A percentile compares a stretch with the other conserved stretches of the same genome.
Evolutionary conservation across 192 early-diverging fungal species (phyloP).

Genomic region (Gryganskiella cystojenkinii): DNA sequence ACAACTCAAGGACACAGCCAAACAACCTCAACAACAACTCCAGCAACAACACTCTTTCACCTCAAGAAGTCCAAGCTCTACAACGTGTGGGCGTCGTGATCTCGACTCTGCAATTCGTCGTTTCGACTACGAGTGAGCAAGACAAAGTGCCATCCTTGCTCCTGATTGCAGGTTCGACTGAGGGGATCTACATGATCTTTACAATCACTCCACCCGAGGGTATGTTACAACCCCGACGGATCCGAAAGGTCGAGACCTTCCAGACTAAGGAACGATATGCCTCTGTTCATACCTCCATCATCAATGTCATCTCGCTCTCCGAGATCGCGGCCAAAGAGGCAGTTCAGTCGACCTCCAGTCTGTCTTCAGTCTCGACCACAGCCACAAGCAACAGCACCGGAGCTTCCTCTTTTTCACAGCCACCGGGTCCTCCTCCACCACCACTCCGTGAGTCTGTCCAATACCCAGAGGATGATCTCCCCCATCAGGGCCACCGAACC

Average conservation of each 20-base stretch:
- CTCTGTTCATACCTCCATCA: slow-evolving; percentile 35
- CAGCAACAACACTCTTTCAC: background rate
- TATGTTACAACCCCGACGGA: background rate
- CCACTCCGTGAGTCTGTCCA: background rate
- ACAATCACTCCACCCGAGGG: slow-evolving; percentile 8
- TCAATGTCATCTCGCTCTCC: slow-evolving; percentile 28
- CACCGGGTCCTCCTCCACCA: slow-evolving; percentile 1
- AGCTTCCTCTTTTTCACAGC: background rate
- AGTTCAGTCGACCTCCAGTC: slow-evolving; percentile 11
- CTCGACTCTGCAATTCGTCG: slow-evolving; percentile 28
- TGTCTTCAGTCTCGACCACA: slow-evolving; percentile 23
- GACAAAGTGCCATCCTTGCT: slow-evolving; percentile 38
- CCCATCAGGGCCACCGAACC: background rate
- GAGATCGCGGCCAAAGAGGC: slow-evolving; percentile 16
- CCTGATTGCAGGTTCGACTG: slow-evolving; percentile 29
- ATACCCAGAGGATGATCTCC: background rate
- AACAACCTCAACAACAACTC: background rate
- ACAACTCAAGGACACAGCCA: background rate
- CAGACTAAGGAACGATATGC: slow-evolving; percentile 37
- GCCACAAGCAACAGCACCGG: slow-evolving; percentile 13
- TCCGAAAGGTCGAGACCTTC: slow-evolving; percentile 37
- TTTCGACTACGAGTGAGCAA: slow-evolving; percentile 42
- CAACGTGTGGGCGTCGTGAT: slow-evolving; percentile 41
- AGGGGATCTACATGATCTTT: slow-evolving; percentile 44
- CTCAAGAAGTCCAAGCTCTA: slow-evolving; percentile 1